phyloP scores from a whole-genome alignment of 495 filamentous ascomycete genomes.

The Tuber aestivum region DNA sequence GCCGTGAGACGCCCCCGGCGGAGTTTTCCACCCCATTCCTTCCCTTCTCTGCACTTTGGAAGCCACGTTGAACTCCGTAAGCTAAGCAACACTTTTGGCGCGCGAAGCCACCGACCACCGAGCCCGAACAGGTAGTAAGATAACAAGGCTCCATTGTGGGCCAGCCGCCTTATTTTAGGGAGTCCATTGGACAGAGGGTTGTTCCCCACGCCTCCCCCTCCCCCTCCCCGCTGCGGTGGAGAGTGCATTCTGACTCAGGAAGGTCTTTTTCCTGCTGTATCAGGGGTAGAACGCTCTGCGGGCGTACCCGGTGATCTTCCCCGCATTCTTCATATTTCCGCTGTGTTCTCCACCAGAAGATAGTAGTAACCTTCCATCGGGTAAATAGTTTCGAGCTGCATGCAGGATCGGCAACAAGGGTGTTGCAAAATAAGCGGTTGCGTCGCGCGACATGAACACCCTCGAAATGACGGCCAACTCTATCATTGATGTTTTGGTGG shows the following conservation, averaged over 20 bases:
- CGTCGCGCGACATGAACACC: not conserved
- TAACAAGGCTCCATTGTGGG: not conserved
- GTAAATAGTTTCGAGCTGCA: not conserved
- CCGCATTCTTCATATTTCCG: not conserved
- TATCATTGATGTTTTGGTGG: not conserved
- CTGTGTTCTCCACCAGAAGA: not conserved
- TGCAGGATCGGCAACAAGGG: not conserved
- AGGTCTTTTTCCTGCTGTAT: not conserved
- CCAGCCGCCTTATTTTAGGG: not conserved
- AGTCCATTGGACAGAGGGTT: not conserved
- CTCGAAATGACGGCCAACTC: not conserved
- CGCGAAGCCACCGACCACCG: not conserved
- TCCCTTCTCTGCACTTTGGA: not conserved
- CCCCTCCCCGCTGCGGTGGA: not conserved
- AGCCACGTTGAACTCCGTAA: not conserved
- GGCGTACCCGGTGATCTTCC: not conserved
- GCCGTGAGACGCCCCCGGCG: not conserved
- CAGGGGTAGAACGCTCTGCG: not conserved
- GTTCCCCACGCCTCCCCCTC: no score
- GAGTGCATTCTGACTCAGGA: not conserved
- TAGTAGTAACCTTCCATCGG: not conserved
- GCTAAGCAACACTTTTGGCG: not conserved
- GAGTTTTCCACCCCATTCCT: not conserved
- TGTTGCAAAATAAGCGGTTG: not conserved
- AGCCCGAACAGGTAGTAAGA: not conserved